phyloP scores from a whole-genome alignment of 495 filamentous ascomycete genomes.

The Cudoniella acicularis region DNA sequence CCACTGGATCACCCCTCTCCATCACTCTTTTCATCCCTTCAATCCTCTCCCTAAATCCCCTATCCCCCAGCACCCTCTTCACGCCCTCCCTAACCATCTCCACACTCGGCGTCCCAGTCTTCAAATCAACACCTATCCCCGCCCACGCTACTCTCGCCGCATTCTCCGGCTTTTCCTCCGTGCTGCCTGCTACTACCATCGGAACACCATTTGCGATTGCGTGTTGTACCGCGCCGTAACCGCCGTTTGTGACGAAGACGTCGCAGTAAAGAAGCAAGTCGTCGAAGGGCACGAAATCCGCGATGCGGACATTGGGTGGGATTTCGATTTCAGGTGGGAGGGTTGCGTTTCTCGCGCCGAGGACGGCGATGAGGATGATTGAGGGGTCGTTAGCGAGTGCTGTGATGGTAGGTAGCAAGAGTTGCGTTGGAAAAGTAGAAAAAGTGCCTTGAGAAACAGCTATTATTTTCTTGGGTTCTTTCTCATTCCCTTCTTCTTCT shows the following conservation, averaged over 20 bases:
- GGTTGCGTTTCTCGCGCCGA: slow-evolving; percentile 24
- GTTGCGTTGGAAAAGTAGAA: slow-evolving; percentile 16
- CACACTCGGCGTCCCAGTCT: slow-evolving; percentile 22
- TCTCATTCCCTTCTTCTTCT: slow-evolving; percentile 1
- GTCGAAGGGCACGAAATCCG: slow-evolving; percentile 35
- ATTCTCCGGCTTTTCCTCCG: slow-evolving; percentile 32
- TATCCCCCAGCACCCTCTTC: slow-evolving; percentile 22
- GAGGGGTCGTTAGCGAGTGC: slow-evolving; percentile 20
- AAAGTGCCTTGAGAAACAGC: slow-evolving; percentile 29
- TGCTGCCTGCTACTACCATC: slow-evolving; percentile 28
- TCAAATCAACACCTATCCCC: slow-evolving; percentile 30
- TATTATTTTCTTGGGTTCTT: slow-evolving; percentile 21
- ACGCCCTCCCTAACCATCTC: slow-evolving; percentile 25
- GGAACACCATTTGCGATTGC: slow-evolving; percentile 29
- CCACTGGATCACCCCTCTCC: slow-evolving; percentile 21
- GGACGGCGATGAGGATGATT: slow-evolving; percentile 26
- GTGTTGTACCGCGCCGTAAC: slow-evolving; percentile 32
- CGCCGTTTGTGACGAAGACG: slow-evolving; percentile 33
- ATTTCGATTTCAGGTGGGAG: slow-evolving; percentile 5
- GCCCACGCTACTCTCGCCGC: slow-evolving; percentile 29
- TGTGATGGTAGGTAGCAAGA: slow-evolving; percentile 26
- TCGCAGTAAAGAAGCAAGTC: slow-evolving; percentile 24
- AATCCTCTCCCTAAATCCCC: slow-evolving; percentile 20
- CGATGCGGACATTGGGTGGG: slow-evolving; percentile 24
- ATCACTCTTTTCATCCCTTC: slow-evolving; percentile 22